phyloP scores from a whole-genome alignment of 257 asterid species.

The Linderniella brevidens region DNA sequence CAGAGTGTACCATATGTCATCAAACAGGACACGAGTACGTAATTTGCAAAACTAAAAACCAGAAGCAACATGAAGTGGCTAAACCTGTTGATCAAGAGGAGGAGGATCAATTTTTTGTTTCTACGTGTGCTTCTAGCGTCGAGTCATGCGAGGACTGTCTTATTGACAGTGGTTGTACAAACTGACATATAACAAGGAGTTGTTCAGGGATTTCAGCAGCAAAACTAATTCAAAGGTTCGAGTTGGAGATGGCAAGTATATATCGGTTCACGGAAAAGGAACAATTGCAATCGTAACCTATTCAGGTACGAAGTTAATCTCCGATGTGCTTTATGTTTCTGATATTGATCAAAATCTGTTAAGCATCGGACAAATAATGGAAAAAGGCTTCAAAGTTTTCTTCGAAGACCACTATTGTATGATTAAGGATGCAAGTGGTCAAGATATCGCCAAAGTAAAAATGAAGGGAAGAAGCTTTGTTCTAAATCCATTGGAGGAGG shows the following conservation, averaged over 20 bases:
- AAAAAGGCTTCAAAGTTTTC: conserved; percentile 1
- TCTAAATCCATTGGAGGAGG: conserved; percentile 6
- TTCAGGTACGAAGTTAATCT: background rate
- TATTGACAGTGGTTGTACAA: background rate
- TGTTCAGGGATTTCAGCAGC: background rate
- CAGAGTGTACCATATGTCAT: background rate
- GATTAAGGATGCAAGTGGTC: background rate
- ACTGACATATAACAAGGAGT: background rate
- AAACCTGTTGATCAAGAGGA: background rate
- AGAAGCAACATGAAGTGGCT: background rate
- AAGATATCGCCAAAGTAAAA: background rate
- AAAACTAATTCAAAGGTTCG: background rate
- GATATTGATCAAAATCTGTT: background rate
- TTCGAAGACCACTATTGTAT: background rate
- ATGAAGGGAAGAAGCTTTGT: conserved; percentile 5
- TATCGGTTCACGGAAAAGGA: background rate
- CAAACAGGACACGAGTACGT: background rate
- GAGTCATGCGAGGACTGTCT: background rate
- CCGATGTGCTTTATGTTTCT: background rate
- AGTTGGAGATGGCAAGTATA: background rate
- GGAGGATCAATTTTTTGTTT: conserved; percentile 5
- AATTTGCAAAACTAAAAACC: background rate
- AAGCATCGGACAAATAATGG: background rate
- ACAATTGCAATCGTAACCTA: background rate
- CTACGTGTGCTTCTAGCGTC: background rate